Evolutionary conservation across 2,329 filamentous ascomycete species (phyloP).

Genomic region (Claviceps pusilla): DNA sequence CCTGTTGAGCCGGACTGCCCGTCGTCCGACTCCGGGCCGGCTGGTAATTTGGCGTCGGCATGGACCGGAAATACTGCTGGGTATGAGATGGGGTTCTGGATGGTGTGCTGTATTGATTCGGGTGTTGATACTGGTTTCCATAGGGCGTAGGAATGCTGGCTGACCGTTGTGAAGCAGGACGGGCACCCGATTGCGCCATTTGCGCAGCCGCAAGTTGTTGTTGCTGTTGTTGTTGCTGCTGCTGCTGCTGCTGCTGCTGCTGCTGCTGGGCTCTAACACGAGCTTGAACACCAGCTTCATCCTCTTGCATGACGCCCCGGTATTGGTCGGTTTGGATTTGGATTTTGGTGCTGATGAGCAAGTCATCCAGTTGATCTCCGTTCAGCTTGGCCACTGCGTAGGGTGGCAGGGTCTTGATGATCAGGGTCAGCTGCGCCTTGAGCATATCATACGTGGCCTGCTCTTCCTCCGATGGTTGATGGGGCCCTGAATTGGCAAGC

Average conservation of each 20-base stretch:
- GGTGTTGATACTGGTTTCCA: slow-evolving; percentile 26
- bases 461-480: slow-evolving; percentile 51
- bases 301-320: slow-evolving; percentile 69
- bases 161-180: slow-evolving; percentile 20
- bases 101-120: slow-evolving; percentile 32
- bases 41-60: slow-evolving; percentile 27
- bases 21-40: slow-evolving; percentile 21
- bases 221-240: slow-evolving; percentile 9
- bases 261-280: slow-evolving; percentile 28
- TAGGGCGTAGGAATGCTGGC: slow-evolving; percentile 27
- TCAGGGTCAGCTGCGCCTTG: slow-evolving; percentile 57
- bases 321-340: slow-evolving; percentile 59
- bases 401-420: slow-evolving; percentile 63
- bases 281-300: slow-evolving; percentile 47
- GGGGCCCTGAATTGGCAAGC: slow-evolving; percentile 49
- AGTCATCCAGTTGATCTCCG: slow-evolving; percentile 67
- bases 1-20: slow-evolving; percentile 15
- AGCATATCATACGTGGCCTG: slow-evolving; percentile 53
- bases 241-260: slow-evolving; percentile 8
- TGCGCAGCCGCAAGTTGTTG: slow-evolving; percentile 3
- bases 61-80: slow-evolving; percentile 30
- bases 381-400: slow-evolving; percentile 77
- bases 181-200: slow-evolving; percentile 17
- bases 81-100: slow-evolving; percentile 29
- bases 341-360: slow-evolving; percentile 69